Evolutionary conservation across 2,329 filamentous ascomycete genomes (phyloP).

Genomic region (Verticillium albo-atrum): DNA sequence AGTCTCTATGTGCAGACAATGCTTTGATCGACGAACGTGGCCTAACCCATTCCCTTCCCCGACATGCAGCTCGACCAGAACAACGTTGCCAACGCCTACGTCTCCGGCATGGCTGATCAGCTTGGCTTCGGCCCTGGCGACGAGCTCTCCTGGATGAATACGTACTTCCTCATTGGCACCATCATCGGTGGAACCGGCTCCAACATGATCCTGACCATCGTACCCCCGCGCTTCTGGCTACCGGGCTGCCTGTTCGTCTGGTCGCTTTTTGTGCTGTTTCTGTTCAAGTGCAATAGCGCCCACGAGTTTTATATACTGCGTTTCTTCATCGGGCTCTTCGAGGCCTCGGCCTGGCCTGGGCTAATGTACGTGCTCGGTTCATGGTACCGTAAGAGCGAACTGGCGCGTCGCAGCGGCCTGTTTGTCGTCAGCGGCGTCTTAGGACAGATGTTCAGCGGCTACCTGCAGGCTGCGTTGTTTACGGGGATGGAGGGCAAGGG

Average conservation of each 20-base stretch:
- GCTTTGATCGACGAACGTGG: no score
- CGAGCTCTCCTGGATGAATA: conserved; percentile 40
- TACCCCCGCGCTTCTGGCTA: conserved; percentile 37
- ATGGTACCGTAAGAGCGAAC: conserved; percentile 56
- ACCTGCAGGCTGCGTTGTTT: conserved; percentile 27
- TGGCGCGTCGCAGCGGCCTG: conserved; percentile 51
- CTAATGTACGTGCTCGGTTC: conserved; percentile 49
- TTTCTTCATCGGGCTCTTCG: conserved; percentile 50
- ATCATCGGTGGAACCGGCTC: conserved; percentile 38
- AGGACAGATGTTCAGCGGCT: conserved; percentile 31
- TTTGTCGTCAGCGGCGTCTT: conserved; percentile 56
- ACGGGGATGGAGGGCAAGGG: conserved; percentile 26
- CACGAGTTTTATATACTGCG: conserved; percentile 41
- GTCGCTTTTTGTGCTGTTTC: conserved; percentile 34
- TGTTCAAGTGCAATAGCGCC: conserved; percentile 32
- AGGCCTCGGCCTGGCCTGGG: conserved; percentile 51
- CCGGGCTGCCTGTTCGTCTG: conserved; percentile 29
- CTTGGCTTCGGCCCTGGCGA: conserved; percentile 35
- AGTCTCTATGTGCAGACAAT: not conserved
- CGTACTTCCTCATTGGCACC: conserved; percentile 41
- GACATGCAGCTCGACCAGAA: conserved; percentile 31
- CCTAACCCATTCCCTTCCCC: not conserved
- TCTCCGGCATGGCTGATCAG: conserved; percentile 42
- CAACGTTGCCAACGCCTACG: conserved; percentile 44
- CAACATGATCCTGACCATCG: conserved; percentile 38